phyloP scores from a whole-genome alignment of 2,329 filamentous ascomycete genomes.

The Ophiostoma quercus region DNA sequence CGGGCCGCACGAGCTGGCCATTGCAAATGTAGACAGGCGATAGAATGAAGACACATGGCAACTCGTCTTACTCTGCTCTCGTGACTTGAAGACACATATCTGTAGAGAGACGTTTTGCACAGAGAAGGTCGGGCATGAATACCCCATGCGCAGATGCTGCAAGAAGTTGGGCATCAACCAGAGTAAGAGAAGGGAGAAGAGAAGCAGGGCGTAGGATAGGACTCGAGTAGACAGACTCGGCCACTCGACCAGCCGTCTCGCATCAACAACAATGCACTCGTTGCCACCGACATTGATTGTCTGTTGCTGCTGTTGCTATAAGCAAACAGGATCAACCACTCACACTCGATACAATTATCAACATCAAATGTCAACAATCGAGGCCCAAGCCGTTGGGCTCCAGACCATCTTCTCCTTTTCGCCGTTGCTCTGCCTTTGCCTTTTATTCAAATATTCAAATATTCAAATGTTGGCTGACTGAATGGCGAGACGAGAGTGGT shows the following conservation, averaged over 20 bases:
- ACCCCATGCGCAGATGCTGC: not conserved
- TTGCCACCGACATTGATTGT: too few species aligned
- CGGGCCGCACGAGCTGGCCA: too few species aligned
- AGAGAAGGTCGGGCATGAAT: not conserved
- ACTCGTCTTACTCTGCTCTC: not conserved
- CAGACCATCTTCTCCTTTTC: not conserved
- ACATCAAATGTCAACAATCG: not conserved
- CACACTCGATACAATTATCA: not conserved
- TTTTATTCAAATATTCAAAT: too few species aligned
- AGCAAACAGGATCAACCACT: not conserved
- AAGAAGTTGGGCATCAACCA: not conserved
- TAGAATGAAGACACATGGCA: conserved; percentile 3
- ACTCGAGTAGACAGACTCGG: too few species aligned
- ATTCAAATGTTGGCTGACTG: not conserved
- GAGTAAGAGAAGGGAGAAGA: too few species aligned
- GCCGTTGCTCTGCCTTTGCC: not conserved
- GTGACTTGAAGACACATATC: not conserved
- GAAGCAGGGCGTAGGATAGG: not conserved
- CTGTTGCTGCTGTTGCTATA: too few species aligned
- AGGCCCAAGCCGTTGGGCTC: not conserved
- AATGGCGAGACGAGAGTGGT: conserved; percentile 11
- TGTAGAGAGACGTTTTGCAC: not conserved
- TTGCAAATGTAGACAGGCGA: not conserved
- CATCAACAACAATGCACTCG: too few species aligned
- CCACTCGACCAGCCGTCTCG: too few species aligned